Percentiles rank a stretch among this genome's conserved stretches.
phyloP scores from a whole-genome alignment of 768 basidiomycete species.

The Boletus rufocinnamomeus region DNA sequence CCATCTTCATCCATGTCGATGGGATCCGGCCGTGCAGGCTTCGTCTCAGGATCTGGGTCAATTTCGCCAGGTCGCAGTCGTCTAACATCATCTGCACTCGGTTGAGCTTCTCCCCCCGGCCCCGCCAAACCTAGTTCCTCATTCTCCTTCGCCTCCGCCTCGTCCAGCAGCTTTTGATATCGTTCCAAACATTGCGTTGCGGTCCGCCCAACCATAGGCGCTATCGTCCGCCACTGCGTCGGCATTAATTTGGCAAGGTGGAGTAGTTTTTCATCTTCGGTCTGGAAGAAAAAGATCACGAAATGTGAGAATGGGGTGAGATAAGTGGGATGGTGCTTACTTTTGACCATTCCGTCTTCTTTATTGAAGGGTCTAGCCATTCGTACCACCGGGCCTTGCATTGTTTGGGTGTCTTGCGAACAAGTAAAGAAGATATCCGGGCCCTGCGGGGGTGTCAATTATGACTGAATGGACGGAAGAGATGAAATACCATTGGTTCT shows the following conservation, averaged over 20 bases:
- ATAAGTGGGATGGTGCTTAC: constrained; percentile 39
- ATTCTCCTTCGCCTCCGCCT: constrained; percentile 95
- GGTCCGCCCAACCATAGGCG: constrained; percentile 96
- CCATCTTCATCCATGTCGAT: constrained; percentile 99
- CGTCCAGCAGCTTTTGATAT: constrained; percentile 96
- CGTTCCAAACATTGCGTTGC: constrained; percentile 98
- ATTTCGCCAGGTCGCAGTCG: constrained; percentile 93
- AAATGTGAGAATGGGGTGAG: background rate
- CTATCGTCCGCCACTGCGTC: constrained; percentile 99
- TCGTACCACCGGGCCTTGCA: constrained; percentile 99
- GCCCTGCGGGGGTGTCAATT: constrained; percentile 56
- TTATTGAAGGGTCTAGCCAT: constrained; percentile 99
- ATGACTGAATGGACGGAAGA: background rate
- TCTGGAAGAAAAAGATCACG: constrained; percentile 44
- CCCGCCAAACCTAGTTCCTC: constrained; percentile 92
- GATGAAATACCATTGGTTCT: constrained; percentile 80
- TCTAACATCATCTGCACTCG: constrained; percentile 91
- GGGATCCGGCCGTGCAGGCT: constrained; percentile 96
- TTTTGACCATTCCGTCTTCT: constrained; percentile 99
- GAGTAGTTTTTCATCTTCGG: constrained; percentile 97
- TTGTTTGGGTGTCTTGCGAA: constrained; percentile 98
- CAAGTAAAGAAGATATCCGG: constrained; percentile 95
- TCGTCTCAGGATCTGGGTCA: constrained; percentile 98
- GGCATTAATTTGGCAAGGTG: constrained; percentile 99
- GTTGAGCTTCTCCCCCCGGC: constrained; percentile 74